Evolutionary conservation across 2,329 filamentous ascomycete genomes (phyloP).

Genomic region (Paradendryphiella salina): DNA sequence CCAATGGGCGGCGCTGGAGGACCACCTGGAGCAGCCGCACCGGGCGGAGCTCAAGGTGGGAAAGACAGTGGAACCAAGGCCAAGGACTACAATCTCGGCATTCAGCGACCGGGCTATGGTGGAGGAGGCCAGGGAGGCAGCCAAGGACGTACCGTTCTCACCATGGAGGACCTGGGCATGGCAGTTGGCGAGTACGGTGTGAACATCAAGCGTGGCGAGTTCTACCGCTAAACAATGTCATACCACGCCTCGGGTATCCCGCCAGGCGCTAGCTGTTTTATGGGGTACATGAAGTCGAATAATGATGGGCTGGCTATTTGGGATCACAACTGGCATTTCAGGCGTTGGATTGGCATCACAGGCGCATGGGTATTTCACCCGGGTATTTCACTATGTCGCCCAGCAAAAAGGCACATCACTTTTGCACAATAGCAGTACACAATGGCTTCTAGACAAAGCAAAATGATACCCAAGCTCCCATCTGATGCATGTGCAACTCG

Average conservation of each 20-base stretch:
- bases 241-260: not conserved
- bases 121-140: conserved; percentile 87
- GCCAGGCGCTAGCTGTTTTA: not conserved
- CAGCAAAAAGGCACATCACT: conserved; percentile 23
- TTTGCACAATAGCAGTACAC: conserved; percentile 45
- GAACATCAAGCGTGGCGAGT: conserved; percentile 96
- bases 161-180: conserved; percentile 99
- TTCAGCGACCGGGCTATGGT: conserved; percentile 59
- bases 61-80: conserved; percentile 49
- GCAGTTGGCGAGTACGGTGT: conserved; percentile 97
- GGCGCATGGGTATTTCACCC: conserved; percentile 21
- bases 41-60: conserved; percentile 58
- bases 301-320: conserved; percentile 5
- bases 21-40: conserved; percentile 61
- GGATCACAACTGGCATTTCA: conserved; percentile 23
- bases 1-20: conserved; percentile 78
- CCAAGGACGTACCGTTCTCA: conserved; percentile 90
- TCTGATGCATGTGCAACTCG: conserved; percentile 26
- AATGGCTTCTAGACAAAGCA: conserved; percentile 28
- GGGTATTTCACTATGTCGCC: conserved; percentile 17
- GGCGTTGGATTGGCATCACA: conserved; percentile 33
- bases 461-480: conserved; percentile 47
- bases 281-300: not conserved
- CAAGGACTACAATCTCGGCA: conserved; percentile 54
- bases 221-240: conserved; percentile 70